A percentile compares a stretch with the other conserved stretches of the same genome.
phyloP scores from a whole-genome alignment of 148 eudicot species.

The Amaranthus cruentus region DNA sequence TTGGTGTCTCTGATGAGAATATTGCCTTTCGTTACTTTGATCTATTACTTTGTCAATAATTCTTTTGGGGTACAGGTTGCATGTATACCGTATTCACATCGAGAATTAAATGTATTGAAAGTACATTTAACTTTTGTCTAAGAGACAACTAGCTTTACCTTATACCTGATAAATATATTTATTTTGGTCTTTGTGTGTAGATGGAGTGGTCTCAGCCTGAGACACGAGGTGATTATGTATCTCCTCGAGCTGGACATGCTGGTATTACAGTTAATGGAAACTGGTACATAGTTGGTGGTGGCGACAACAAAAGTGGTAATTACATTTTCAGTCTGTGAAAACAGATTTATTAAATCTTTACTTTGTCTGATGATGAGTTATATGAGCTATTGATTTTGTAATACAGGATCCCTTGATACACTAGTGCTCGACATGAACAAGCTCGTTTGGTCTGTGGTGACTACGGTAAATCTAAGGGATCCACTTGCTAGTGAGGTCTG shows the following conservation, averaged over 20 bases:
- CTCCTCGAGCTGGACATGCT: slow-evolving; percentile 91
- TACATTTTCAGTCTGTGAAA: neutral
- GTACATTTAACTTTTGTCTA: neutral
- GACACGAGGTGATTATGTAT: slow-evolving; percentile 60
- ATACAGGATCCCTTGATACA: slow-evolving; percentile 76
- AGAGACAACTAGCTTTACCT: neutral
- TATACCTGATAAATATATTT: neutral
- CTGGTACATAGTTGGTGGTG: slow-evolving; percentile 93
- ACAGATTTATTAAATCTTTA: neutral
- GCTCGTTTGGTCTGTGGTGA: slow-evolving; percentile 60
- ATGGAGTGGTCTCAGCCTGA: slow-evolving; percentile 97
- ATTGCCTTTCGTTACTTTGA: neutral
- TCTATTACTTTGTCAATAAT: neutral
- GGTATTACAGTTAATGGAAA: slow-evolving; percentile 65
- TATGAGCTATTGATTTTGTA: slow-evolving; percentile 1
- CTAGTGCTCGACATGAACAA: slow-evolving; percentile 71
- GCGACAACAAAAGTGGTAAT: slow-evolving; percentile 86
- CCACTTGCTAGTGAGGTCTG: slow-evolving; percentile 95
- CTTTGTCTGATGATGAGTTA: slow-evolving; percentile 5
- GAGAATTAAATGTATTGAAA: neutral
- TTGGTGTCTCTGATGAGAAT: neutral
- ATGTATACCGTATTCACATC: neutral
- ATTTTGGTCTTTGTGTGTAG: slow-evolving; percentile 35
- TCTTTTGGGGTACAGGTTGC: neutral
- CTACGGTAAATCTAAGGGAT: slow-evolving; percentile 65